A percentile compares a stretch with the other conserved stretches of the same genome.
Conservation (phyloP, 2,329 filamentous ascomycete species). For the Lecanicillium sp. region DNA sequence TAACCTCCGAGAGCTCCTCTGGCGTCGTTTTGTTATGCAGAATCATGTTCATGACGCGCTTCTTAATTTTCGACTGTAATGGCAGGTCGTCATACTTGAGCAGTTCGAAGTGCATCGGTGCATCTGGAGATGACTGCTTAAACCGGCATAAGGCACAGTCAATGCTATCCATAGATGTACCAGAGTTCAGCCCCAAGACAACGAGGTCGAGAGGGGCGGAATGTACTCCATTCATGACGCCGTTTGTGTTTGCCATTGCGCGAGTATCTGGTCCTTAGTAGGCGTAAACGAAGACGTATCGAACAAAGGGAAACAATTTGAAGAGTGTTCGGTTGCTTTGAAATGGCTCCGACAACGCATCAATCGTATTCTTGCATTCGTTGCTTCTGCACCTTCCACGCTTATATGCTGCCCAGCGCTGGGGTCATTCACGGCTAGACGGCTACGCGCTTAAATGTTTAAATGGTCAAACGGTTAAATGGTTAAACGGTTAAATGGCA, state of each 20-base stretch:
- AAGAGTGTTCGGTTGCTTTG: background rate
- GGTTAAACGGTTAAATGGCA: conserved; percentile 5
- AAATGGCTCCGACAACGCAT: background rate
- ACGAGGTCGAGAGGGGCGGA: background rate
- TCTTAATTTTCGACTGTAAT: conserved; percentile 43
- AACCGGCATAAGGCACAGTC: conserved; percentile 52
- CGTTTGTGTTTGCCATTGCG: background rate
- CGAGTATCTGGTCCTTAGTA: background rate
- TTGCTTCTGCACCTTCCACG: background rate
- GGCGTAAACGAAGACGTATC: background rate
- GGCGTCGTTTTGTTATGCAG: conserved; percentile 43
- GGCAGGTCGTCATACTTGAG: conserved; percentile 50
- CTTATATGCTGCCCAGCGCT: background rate
- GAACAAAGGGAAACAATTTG: background rate
- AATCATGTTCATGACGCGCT: conserved; percentile 49
- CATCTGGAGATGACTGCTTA: conserved; percentile 39
- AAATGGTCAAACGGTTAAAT: conserved; percentile 5
- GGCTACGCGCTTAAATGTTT: conserved; percentile 6
- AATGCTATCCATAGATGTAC: conserved; percentile 50
- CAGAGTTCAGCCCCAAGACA: too few species aligned
- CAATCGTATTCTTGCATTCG: background rate
- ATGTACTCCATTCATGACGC: background rate
- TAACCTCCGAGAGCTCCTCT: conserved; percentile 46
- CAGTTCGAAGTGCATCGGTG: conserved; percentile 47
- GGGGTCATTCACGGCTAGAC: conserved; percentile 1